Conservation (phyloP, 1,284 basidiomycete species). For the Austropuccinia psidii region DNA sequence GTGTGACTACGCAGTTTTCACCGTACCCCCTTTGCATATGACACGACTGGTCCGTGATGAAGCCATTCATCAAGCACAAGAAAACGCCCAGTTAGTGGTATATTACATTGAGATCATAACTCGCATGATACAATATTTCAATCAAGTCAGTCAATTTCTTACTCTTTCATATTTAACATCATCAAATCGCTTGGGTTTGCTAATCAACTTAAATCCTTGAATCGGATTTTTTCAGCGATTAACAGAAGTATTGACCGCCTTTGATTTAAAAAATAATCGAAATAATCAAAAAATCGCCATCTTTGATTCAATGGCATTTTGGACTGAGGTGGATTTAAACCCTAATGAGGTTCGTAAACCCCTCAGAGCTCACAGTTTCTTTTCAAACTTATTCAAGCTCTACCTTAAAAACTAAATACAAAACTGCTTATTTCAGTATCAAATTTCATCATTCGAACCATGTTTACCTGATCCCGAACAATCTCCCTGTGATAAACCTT, state of each 20-base stretch:
- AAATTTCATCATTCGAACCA: constrained; percentile 6
- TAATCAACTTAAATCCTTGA: background rate
- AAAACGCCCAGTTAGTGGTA: background rate
- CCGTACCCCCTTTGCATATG: constrained; percentile 1
- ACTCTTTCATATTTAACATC: background rate
- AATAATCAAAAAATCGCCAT: background rate
- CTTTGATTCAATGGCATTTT: constrained; percentile 16
- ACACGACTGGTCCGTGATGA: background rate
- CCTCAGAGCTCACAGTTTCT: background rate
- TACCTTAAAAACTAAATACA: background rate
- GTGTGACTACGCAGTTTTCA: constrained; percentile 5
- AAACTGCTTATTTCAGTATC: constrained; percentile 4
- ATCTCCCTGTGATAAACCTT: constrained; percentile 12
- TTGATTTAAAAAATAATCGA: background rate
- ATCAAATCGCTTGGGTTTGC: background rate
- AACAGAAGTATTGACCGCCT: background rate
- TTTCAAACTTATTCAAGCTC: background rate
- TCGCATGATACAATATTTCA: background rate
- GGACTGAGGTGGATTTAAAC: constrained; percentile 7
- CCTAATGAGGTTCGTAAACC: constrained; percentile 3
- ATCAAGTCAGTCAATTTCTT: background rate
- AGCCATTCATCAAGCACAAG: background rate
- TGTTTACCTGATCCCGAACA: background rate
- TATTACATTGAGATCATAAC: background rate
- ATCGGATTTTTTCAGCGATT: background rate